Evolutionary conservation across 805 yeast genomes (phyloP).

Genomic region (Zygosaccharomyces rouxii): DNA sequence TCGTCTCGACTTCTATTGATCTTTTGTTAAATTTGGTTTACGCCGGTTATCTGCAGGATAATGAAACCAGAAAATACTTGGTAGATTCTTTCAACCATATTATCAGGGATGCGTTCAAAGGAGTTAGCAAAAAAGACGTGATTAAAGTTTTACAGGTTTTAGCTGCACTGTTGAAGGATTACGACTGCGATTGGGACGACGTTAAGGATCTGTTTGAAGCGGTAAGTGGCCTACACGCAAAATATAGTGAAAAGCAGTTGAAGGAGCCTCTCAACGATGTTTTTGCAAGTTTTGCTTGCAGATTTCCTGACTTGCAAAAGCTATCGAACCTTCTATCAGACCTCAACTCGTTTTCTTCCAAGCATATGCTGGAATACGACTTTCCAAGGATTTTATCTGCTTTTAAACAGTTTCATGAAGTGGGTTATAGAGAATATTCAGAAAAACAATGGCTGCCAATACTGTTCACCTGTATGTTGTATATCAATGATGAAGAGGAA

Average conservation of each 20-base stretch:
- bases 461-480: constrained; percentile 61
- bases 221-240: constrained; percentile 54
- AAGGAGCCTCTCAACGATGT: constrained; percentile 59
- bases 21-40: constrained; percentile 50
- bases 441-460: constrained; percentile 76
- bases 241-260: constrained; percentile 54
- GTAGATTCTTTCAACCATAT: constrained; percentile 55
- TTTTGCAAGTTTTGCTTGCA: constrained; percentile 54
- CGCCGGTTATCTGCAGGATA: constrained; percentile 53
- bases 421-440: constrained; percentile 40
- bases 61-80: constrained; percentile 48
- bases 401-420: constrained; percentile 60
- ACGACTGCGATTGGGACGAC: constrained; percentile 50
- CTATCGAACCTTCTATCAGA: constrained; percentile 55
- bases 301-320: constrained; percentile 40
- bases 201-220: constrained; percentile 46
- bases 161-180: constrained; percentile 48
- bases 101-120: constrained; percentile 52
- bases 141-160: constrained; percentile 55
- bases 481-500: constrained; percentile 73
- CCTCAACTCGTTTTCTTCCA: constrained; percentile 63
- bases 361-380: constrained; percentile 68
- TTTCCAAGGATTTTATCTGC: constrained; percentile 70
- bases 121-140: constrained; percentile 49
- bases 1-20: constrained; percentile 50